Percentiles rank a stretch among this genome's conserved stretches.
These are phyloP conservation scores for Fusarium tricinctum DNA, from an alignment of 2,329 filamentous ascomycete genomes.

Conservation along the genomic window DNA sequence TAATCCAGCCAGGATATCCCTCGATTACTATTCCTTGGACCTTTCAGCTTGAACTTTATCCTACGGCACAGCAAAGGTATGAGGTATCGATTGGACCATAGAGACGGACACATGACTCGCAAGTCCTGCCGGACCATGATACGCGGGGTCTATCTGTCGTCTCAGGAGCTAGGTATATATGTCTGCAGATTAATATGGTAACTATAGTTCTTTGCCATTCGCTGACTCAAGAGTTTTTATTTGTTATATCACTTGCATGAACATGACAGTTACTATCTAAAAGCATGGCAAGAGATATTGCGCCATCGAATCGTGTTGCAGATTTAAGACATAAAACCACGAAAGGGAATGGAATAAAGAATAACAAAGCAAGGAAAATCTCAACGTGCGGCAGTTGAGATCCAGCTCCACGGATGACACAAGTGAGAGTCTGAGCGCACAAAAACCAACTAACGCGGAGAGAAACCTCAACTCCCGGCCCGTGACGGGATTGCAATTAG, in stretches of 20 bases:
- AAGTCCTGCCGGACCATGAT: constrained; percentile 9
- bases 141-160: constrained; percentile 9
- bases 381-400: constrained; percentile 24
- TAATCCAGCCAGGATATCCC: neutral
- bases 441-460: constrained; percentile 11
- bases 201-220: constrained; percentile 1
- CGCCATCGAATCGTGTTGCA: constrained; percentile 17
- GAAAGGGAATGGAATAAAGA: neutral
- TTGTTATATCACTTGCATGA: constrained; percentile 16
- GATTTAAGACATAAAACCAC: constrained; percentile 21
- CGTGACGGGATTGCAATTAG: constrained; percentile 21
- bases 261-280: constrained; percentile 2
- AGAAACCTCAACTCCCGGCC: constrained; percentile 8
- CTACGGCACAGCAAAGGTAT: constrained; percentile 27
- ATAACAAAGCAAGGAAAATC: constrained; percentile 13
- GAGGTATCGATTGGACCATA: constrained; percentile 19
- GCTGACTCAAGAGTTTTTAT: neutral
- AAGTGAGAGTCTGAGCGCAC: constrained; percentile 41
- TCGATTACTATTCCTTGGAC: constrained; percentile 9
- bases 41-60: constrained; percentile 23
- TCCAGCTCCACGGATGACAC: constrained; percentile 33
- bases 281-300: neutral
- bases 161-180: neutral
- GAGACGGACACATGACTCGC: neutral
- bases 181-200: neutral